Percentiles rank a stretch among this genome's conserved stretches.
Conservation (phyloP, 306 rosid species). For the Begonia masoniana region DNA sequence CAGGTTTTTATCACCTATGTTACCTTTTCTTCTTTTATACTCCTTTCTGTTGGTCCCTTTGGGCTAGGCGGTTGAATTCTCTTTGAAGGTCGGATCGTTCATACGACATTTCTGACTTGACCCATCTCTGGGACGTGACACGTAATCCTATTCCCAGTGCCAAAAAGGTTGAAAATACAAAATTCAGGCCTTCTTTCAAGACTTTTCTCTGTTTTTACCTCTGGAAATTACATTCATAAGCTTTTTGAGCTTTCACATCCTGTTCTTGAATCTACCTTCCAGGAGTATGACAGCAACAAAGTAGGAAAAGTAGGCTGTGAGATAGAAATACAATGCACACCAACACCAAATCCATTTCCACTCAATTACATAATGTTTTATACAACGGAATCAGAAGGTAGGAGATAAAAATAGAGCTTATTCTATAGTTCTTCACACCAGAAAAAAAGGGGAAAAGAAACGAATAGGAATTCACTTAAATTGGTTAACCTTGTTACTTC, state of each 20-base stretch:
- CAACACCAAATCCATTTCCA: slow-evolving; percentile 74
- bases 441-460: slow-evolving; percentile 5
- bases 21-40: too few species aligned
- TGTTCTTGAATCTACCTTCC: not conserved
- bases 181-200: not conserved
- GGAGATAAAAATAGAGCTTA: slow-evolving; percentile 12
- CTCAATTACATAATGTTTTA: slow-evolving; percentile 53
- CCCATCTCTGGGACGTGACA: not conserved
- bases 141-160: not conserved
- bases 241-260: not conserved
- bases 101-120: too few species aligned
- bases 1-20: too few species aligned
- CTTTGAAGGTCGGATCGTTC: too few species aligned
- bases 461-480: slow-evolving; percentile 30
- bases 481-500: slow-evolving; percentile 37
- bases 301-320: slow-evolving; percentile 11
- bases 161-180: not conserved
- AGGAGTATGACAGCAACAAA: slow-evolving; percentile 3
- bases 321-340: slow-evolving; percentile 45
- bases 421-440: slow-evolving; percentile 85
- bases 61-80: too few species aligned
- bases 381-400: slow-evolving; percentile 47
- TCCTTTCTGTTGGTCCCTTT: too few species aligned
- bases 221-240: not conserved
- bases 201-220: not conserved